Evolutionary conservation across 768 basidiomycete species (phyloP), one percentile per base, ranked within the genome.

Genomic region (Kondoa subrosea): DNA sequence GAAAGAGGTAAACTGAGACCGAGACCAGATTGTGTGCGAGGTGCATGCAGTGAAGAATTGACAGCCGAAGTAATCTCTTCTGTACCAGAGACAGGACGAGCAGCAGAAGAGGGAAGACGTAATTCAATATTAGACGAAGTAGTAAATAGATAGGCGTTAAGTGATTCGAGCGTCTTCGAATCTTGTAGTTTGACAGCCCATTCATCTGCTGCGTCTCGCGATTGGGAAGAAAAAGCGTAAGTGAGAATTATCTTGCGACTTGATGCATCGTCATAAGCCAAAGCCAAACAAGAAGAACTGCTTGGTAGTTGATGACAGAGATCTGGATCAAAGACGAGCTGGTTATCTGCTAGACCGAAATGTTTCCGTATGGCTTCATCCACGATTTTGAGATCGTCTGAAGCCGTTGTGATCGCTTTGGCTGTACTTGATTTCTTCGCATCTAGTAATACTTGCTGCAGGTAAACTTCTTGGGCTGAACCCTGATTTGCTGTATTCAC

Each of bases 381-480:
- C 29, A 63, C 16, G 61, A 63, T 33, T 27, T 27, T 4, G 17
- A 63, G n/a, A 27, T 63, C 61, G 3, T 63, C 27, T 16, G 33
- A 32, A 16, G 30, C 29, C 3, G 4, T 27, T 32, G 16, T 3
- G 30, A 30, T 4, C 8, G 8, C 58, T 30, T 59, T 30, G 26
- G 4, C 61, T 27, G 16, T 63, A 32, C 26, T 30, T 33, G 30
- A 30, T 4, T 66, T 67, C 57, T 66, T 57, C 27, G 71, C 57
- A 61, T 85, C 82, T 29, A 83, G 82, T 14, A 86, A 78, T 58
- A 91, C 73, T 74, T 87, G 88, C 78, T 91, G 87, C 33, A 91
- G 76, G 72, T 91, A 85, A 26, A 89, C 75, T 29, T 69, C 68
- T 40, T 21, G 79, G 78, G 26, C 79, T 72, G 3, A 27, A 16